Conservation (phyloP, 2,329 filamentous ascomycete species). For the Ophiostoma novo-ulmi region DNA sequence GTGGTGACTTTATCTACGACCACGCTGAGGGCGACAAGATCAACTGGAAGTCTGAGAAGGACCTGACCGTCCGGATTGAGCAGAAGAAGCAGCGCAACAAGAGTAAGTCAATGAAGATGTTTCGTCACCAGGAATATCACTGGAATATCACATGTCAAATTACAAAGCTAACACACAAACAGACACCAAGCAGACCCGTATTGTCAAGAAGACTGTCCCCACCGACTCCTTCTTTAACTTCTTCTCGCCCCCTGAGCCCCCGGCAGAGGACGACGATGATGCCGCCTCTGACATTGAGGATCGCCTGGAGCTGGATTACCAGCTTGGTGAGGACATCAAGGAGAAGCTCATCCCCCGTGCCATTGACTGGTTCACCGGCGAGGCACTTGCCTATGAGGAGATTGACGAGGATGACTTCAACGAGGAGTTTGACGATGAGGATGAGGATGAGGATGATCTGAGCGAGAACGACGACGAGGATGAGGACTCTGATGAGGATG, state of each 20-base stretch:
- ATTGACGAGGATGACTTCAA: conserved; percentile 75
- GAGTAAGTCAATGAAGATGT: conserved; percentile 55
- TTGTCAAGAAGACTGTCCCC: conserved; percentile 98
- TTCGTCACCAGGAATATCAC: not conserved
- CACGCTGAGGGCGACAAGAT: conserved; percentile 98
- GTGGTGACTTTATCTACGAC: conserved; percentile 98
- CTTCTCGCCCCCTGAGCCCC: conserved; percentile 91
- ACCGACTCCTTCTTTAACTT: conserved; percentile 99
- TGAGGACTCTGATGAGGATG: conserved; percentile 68
- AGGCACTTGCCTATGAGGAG: conserved; percentile 95
- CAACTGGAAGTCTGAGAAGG: conserved; percentile 89
- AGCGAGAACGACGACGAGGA: conserved; percentile 82
- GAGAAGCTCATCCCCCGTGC: conserved; percentile 98
- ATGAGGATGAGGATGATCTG: conserved; percentile 85
- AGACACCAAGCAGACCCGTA: conserved; percentile 99
- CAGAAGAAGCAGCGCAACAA: conserved; percentile 99
- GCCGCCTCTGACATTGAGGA: conserved; percentile 90
- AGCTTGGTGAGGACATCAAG: conserved; percentile 98
- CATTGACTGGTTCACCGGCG: conserved; percentile 98
- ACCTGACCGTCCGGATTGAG: conserved; percentile 89
- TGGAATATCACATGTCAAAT: too few species aligned
- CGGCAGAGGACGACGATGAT: conserved; percentile 66
- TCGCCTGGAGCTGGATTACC: conserved; percentile 95
- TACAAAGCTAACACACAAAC: conserved; percentile 22
- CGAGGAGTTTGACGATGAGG: conserved; percentile 81